These are phyloP conservation scores for Apiotrichum brassicae DNA, from an alignment of 1,284 basidiomycete genomes.

Conservation along the genomic window DNA sequence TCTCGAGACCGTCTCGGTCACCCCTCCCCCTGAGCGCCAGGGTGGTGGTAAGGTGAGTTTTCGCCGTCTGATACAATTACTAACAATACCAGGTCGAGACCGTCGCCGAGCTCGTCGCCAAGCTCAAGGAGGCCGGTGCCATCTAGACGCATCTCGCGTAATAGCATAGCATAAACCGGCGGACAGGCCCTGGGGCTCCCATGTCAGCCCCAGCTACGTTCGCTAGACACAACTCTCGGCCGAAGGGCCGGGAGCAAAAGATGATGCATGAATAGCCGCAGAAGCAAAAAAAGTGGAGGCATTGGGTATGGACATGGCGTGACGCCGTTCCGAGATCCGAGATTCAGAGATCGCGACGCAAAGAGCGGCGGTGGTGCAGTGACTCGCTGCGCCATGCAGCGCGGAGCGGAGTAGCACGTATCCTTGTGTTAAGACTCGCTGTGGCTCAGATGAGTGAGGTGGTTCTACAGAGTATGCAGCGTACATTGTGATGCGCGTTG, in stretches of 20 bases:
- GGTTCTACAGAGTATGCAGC: no score
- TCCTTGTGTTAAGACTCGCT: no score
- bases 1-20: constrained; percentile 83
- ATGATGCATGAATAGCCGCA: constrained; percentile 1
- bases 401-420: no score
- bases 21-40: constrained; percentile 81
- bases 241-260: constrained; percentile 1
- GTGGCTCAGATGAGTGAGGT: no score
- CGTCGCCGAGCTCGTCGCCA: constrained; percentile 84
- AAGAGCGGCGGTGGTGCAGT: no score
- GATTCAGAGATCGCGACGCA: no score
- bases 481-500: no score
- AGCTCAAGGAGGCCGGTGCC: constrained; percentile 85
- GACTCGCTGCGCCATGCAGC: no score
- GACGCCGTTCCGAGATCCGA: no score
- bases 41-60: constrained; percentile 81
- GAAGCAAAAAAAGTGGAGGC: neutral
- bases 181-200: neutral
- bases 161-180: neutral
- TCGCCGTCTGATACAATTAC: neutral
- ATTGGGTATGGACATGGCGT: neutral
- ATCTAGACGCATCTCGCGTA: constrained; percentile 35
- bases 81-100: constrained; percentile 52
- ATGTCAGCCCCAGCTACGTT: neutral
- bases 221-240: neutral